Base-by-base conservation (phyloP, 805 yeast genomes). In the Suhomyces kilbournensis region DNA sequence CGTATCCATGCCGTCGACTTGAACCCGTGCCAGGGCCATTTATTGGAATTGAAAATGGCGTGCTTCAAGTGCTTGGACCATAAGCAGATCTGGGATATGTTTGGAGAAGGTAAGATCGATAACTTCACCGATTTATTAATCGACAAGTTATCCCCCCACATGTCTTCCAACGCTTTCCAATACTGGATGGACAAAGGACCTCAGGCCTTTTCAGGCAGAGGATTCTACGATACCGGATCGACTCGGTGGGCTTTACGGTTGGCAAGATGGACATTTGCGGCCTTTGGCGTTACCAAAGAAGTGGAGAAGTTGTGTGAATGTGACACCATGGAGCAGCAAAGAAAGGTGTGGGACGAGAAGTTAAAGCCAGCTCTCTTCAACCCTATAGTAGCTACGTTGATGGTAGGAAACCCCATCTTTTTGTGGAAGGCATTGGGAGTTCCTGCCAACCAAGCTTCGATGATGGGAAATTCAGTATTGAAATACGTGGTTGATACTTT, bases 371-470 rank as follows among this genome's bases (percentile, higher is more conserved):
- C 86, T 3, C 74, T 89, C 46, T 81, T 87, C 70, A 86, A 85
- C 62, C 88, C 89, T 19, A 59, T 86, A 48, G 85, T 88, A 50
- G 83, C 88, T 15, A 81, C 81, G 48, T 61, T 86, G 26, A 71
- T 89, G 48, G 79, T 89, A 42, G 91, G 91, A n/a, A 89, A 88
- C 67, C 92, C 93, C 19, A 67, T 88, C n/a, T 88, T 88, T 66
- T 74, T 89, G 53, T 88, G 96, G 96, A 88, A 86, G 65, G 96
- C 96, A 0, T 75, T 89, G 22, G 96, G 96, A n/a, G 96, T 88
- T 46, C 96, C 96, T 5, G 82, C 85, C 7, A 88, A 89, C 64
- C 96, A 88, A 71, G 91, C 94, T 5, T 74, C 82, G 26, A 80
- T 89, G 85, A 88, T 89, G 82, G 90, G 87, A 22, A 74, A 80